Evolutionary conservation across 305 asterid species (phyloP).

Genomic region (Nicotiana rustica): DNA sequence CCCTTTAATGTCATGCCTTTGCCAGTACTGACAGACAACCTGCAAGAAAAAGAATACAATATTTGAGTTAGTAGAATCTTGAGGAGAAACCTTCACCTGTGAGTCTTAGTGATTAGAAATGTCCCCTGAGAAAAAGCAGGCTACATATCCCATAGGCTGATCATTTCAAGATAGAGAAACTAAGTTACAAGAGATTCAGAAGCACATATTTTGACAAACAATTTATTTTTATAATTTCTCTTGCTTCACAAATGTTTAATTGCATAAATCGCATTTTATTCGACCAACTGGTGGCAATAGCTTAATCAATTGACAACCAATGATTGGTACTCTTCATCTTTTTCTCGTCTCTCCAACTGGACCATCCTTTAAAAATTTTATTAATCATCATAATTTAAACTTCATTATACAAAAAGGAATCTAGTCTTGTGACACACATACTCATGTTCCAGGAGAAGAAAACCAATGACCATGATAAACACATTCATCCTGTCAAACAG

Average conservation of each 20-base stretch:
- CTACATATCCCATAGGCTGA: background rate
- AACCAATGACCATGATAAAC: background rate
- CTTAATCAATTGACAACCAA: background rate
- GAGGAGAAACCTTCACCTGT: background rate
- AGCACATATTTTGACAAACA: background rate
- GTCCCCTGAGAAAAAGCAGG: background rate
- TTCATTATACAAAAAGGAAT: background rate
- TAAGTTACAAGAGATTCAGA: background rate
- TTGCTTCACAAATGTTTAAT: background rate
- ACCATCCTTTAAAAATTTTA: background rate
- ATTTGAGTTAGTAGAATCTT: background rate
- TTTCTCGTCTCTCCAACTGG: background rate
- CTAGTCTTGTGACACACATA: background rate
- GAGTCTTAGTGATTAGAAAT: background rate
- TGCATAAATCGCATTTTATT: background rate
- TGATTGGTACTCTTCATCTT: too few species aligned
- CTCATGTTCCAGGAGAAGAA: background rate
- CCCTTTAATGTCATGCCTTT: constrained; percentile 86
- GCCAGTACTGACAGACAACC: constrained; percentile 85
- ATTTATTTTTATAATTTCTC: background rate
- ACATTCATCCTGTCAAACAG: background rate
- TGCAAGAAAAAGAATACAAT: constrained; percentile 41
- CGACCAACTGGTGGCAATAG: background rate
- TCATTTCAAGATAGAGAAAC: background rate
- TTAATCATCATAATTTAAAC: background rate